These are phyloP conservation scores for Phytopythium boreale DNA, from an alignment of 352 stramenopile genomes.

Conservation along the genomic window DNA sequence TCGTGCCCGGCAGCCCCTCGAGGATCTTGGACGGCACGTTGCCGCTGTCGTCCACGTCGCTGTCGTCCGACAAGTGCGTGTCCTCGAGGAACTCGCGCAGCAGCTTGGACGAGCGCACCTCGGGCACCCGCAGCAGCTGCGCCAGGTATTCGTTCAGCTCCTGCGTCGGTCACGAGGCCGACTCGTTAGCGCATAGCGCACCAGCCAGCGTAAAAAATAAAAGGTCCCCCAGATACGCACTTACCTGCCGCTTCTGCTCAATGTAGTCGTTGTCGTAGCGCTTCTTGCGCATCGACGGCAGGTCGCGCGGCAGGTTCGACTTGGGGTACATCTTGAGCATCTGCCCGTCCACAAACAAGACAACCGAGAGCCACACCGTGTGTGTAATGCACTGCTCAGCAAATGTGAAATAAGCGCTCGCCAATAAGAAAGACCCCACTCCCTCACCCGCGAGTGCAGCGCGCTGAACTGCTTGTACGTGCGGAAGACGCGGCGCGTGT, in stretches of 20 bases:
- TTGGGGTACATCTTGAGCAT: slow-evolving; percentile 75
- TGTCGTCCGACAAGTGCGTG: slow-evolving; percentile 41
- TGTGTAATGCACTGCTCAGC: background rate
- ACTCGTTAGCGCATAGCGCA: background rate
- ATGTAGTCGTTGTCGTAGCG: slow-evolving; percentile 78
- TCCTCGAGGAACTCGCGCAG: slow-evolving; percentile 63
- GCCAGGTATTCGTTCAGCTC: slow-evolving; percentile 60
- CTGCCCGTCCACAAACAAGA: slow-evolving; percentile 18
- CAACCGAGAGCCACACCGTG: too few relatives aligned
- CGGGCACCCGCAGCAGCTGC: slow-evolving; percentile 42
- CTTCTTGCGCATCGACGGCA: slow-evolving; percentile 68
- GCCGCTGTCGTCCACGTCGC: slow-evolving; percentile 48
- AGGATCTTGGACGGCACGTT: slow-evolving; percentile 40
- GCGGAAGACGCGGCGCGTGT: slow-evolving; percentile 33
- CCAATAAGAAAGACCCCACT: too few relatives aligned
- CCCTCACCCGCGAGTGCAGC: slow-evolving; percentile 43
- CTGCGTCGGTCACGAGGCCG: slow-evolving; percentile 6
- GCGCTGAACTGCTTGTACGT: slow-evolving; percentile 66
- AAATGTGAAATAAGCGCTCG: slow-evolving; percentile 7
- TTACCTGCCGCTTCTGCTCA: slow-evolving; percentile 52
- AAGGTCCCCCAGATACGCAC: background rate
- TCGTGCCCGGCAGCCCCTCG: slow-evolving; percentile 53
- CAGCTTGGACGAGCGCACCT: slow-evolving; percentile 55
- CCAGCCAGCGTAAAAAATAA: background rate
- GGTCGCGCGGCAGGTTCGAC: slow-evolving; percentile 51